Evolutionary conservation across 2,329 filamentous ascomycete genomes (phyloP).

Genomic region (Phyllachora maydis): DNA sequence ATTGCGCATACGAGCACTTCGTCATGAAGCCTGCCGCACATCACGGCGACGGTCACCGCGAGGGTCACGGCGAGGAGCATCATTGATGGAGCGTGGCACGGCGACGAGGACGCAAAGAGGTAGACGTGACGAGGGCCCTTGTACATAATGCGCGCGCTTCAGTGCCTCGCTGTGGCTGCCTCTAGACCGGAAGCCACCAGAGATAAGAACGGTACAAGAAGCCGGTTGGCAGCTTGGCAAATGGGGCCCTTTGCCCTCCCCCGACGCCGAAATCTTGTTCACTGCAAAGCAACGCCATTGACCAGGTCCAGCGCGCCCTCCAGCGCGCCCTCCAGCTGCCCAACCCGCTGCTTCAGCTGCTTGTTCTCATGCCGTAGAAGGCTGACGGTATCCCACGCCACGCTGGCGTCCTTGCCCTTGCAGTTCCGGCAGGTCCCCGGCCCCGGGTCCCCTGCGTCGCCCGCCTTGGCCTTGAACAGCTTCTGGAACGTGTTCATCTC

Average conservation of each 20-base stretch:
- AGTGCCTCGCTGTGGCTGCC: too few relatives aligned
- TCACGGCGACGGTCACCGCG: slow-evolving; percentile 28
- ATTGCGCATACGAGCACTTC: slow-evolving; percentile 77
- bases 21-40: slow-evolving; percentile 63
- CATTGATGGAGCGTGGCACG: too few relatives aligned
- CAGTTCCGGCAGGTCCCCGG: slow-evolving; percentile 29
- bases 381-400: slow-evolving; percentile 45
- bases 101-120: too few relatives aligned
- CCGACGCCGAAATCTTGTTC: too few relatives aligned
- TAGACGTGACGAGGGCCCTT: background rate
- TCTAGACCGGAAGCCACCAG: too few relatives aligned
- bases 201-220: too few relatives aligned
- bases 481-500: slow-evolving; percentile 25
- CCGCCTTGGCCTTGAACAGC: slow-evolving; percentile 22
- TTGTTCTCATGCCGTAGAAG: slow-evolving; percentile 40
- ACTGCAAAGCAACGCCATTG: slow-evolving; percentile 33
- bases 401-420: slow-evolving; percentile 31
- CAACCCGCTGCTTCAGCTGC: slow-evolving; percentile 35
- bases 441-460: slow-evolving; percentile 10
- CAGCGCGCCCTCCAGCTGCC: slow-evolving; percentile 35
- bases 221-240: too few relatives aligned
- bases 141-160: too few relatives aligned
- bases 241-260: too few relatives aligned
- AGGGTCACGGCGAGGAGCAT: too few relatives aligned
- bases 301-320: slow-evolving; percentile 39